Percentiles rank a stretch among this genome's conserved stretches.
Evolutionary conservation across 495 filamentous ascomycete genomes (phyloP).

Genomic region (Amorphotheca resinae): DNA sequence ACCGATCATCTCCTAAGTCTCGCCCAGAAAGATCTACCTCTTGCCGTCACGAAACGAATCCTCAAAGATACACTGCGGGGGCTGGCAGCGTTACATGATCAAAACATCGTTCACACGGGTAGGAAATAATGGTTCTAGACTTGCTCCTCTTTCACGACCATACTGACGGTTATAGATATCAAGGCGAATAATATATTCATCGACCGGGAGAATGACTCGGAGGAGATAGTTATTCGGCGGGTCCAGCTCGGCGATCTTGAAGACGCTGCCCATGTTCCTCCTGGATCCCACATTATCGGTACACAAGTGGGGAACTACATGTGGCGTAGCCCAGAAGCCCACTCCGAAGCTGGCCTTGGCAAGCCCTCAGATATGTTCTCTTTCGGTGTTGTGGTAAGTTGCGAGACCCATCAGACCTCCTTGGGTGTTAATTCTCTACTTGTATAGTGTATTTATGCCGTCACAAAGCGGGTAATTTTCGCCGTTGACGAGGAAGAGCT

Average conservation of each 20-base stretch:
- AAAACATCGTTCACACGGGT: slow-evolving; percentile 37
- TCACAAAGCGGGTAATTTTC: no score
- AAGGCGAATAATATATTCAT: slow-evolving; percentile 14
- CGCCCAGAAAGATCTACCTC: slow-evolving; percentile 27
- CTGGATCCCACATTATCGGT: slow-evolving; percentile 21
- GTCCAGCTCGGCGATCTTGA: slow-evolving; percentile 22
- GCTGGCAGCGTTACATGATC: slow-evolving; percentile 32
- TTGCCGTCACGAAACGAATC: slow-evolving; percentile 28
- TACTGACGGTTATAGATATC: slow-evolving; percentile 8
- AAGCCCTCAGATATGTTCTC: slow-evolving; percentile 32
- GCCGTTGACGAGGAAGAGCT: no score
- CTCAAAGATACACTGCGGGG: slow-evolving; percentile 32
- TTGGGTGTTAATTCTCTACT: no score
- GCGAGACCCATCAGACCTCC: not conserved
- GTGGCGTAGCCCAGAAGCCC: slow-evolving; percentile 33
- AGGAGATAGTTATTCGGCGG: slow-evolving; percentile 17
- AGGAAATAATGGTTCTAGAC: not conserved
- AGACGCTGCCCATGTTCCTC: slow-evolving; percentile 32
- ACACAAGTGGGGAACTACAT: slow-evolving; percentile 28
- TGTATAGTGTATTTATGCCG: no score
- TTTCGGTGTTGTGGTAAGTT: slow-evolving; percentile 32
- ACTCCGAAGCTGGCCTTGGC: slow-evolving; percentile 24
- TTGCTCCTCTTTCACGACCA: slow-evolving; percentile 7
- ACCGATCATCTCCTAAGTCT: slow-evolving; percentile 32
- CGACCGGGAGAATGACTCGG: not conserved